Evolutionary conservation across 768 basidiomycete genomes (phyloP).

Genomic region (Trametes gibbosa): DNA sequence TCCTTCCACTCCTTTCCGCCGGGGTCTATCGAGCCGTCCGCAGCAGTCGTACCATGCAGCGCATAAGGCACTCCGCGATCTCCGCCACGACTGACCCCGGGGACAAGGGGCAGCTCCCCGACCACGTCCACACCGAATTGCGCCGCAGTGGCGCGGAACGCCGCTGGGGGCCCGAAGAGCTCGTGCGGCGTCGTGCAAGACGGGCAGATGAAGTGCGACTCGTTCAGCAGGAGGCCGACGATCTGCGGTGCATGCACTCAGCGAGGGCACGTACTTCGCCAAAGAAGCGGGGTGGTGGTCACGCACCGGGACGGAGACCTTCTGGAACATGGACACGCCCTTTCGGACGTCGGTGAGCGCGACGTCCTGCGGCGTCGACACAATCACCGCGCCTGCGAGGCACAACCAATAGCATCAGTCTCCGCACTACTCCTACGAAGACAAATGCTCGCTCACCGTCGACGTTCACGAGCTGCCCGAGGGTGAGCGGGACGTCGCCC

Average conservation of each 20-base stretch:
- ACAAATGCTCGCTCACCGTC: conserved; percentile 63
- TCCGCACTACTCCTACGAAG: no score
- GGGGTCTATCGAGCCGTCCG: background rate
- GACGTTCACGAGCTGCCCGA: conserved; percentile 83
- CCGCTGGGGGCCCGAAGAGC: conserved; percentile 67
- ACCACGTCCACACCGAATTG: conserved; percentile 62
- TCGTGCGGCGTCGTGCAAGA: conserved; percentile 62
- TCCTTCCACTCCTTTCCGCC: conserved; percentile 25
- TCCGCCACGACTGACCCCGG: conserved; percentile 67
- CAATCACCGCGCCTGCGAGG: conserved; percentile 77
- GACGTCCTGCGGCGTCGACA: conserved; percentile 95
- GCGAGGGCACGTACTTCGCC: no score
- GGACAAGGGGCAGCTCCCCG: conserved; percentile 79
- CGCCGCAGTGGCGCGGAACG: conserved; percentile 58
- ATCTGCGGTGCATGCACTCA: conserved; percentile 49
- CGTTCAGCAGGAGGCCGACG: conserved; percentile 83
- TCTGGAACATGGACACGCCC: conserved; percentile 90
- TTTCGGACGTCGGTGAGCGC: conserved; percentile 89
- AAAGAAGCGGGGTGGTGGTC: background rate
- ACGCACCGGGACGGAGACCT: conserved; percentile 82
- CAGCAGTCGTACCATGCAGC: conserved; percentile 17
- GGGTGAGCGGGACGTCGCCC: conserved; percentile 89
- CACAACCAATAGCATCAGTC: background rate
- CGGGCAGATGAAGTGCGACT: conserved; percentile 79
- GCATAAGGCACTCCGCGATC: conserved; percentile 65